phyloP scores from a whole-genome alignment of 345 rosid genomes.

The Noccaea caerulescens region DNA sequence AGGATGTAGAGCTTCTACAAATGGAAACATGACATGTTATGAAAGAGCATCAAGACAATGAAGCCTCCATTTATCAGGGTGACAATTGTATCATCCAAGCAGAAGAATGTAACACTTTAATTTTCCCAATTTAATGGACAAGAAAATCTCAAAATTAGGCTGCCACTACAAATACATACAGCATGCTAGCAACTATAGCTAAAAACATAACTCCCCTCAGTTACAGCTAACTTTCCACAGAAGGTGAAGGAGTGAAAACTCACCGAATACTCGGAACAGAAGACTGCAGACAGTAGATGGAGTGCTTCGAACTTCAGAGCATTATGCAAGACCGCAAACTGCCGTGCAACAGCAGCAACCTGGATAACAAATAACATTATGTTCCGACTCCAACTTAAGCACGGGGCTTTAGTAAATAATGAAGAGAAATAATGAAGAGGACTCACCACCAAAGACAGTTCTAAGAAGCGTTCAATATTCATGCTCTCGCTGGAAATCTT shows the following conservation, averaged over 20 bases:
- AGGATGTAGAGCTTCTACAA: constrained; percentile 2
- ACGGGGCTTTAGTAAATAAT: not conserved
- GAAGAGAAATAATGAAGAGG: constrained; percentile 8
- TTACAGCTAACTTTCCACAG: constrained; percentile 8
- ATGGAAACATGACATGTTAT: not conserved
- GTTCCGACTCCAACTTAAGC: not conserved
- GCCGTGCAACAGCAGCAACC: constrained; percentile 66
- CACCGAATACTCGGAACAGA: constrained; percentile 66
- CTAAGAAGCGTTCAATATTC: constrained; percentile 47
- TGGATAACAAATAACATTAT: constrained; percentile 33
- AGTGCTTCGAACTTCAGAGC: constrained; percentile 83
- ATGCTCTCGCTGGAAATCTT: constrained; percentile 53
- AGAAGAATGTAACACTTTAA: not conserved
- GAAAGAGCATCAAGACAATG: constrained; percentile 5
- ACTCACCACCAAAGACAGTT: constrained; percentile 71
- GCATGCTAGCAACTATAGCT: constrained; percentile 19
- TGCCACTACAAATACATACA: not conserved
- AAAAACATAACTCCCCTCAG: not conserved
- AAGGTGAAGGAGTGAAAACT: constrained; percentile 18
- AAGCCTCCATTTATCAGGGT: constrained; percentile 5
- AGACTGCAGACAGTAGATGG: constrained; percentile 71
- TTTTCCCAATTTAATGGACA: not conserved
- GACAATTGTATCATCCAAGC: constrained; percentile 16
- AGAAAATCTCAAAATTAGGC: not conserved
- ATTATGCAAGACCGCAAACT: constrained; percentile 82